Evolutionary conservation across 2,329 filamentous ascomycete genomes (phyloP), one percentile per base, ranked within the genome.

Genomic region (Lizonia empirigonia): DNA sequence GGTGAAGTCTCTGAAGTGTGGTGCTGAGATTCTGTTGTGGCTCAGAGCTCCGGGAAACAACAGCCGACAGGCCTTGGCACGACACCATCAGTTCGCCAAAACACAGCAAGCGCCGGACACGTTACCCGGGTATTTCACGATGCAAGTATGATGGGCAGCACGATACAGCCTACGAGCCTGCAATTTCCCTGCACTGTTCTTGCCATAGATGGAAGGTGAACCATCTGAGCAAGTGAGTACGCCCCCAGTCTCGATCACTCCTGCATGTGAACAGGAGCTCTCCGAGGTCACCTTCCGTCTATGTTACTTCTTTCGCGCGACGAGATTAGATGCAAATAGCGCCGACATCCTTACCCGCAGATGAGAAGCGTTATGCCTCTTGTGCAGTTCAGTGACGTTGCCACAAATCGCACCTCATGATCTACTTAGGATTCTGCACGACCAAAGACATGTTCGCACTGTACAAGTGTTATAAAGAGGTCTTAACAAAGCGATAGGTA

Each of bases 1-100:
- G 45, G 33, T 35, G 44, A 40, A 37, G 34, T 38, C 34, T 44
- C 35, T 46, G 37, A 36, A 23, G 26, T 13, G 22, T 39, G 49
- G 19, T 37, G 35, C 46, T 29, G 20, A 48, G 33, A 15, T 34
- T 22, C 2, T 10, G 40, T 37, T 51, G 38, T 36, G 29, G 34
- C 36, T 37, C 33, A 32, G 19, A 38, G 34, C 13, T 37, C 34
- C 18, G 18, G 22, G 20, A 26, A 38, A 24, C n/a, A 22, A 22
- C 2, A 6, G 38, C 30, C 34, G 13, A 23, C 37, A 19, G 22
- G 34, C 13, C 46, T 40, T 44, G 27, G 40, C 39, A 32, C 37
- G 37, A 39, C 47, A 44, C 33, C 27, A 29, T 24, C 8, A 26
- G 23, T 20, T 33, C 16, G 32, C 46, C 34, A 44, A n/a, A 40